Percentiles rank a stretch among this genome's conserved stretches.
These are phyloP conservation scores for Melastoma candidum DNA, from an alignment of 441 rosid species.

Conservation along the genomic window DNA sequence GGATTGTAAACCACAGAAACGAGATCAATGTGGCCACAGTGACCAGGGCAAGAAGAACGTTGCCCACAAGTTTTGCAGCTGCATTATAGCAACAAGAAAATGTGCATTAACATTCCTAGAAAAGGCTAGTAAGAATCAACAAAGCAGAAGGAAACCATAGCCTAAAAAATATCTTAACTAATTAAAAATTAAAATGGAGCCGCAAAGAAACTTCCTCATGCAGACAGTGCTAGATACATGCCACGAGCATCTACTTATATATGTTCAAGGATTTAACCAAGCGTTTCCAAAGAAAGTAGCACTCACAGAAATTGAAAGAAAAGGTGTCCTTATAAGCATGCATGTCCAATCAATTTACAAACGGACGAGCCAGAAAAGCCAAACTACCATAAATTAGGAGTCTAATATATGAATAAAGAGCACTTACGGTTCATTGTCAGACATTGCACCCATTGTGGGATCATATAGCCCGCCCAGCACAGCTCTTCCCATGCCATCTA, in stretches of 20 bases:
- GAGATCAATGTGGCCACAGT: conserved; percentile 87
- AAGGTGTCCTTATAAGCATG: no score
- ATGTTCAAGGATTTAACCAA: no score
- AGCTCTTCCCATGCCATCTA: conserved; percentile 18
- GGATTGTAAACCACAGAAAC: conserved; percentile 74
- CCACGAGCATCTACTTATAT: no score
- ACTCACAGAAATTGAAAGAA: no score
- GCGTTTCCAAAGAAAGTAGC: no score
- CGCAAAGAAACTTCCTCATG: no score
- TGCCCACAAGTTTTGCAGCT: conserved; percentile 78
- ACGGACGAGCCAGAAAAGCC: neutral
- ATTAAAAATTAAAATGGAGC: no score
- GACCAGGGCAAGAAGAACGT: conserved; percentile 74
- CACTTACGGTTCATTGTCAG: conserved; percentile 15
- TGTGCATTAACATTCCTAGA: neutral
- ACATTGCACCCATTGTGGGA: conserved; percentile 19
- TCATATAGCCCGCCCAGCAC: conserved; percentile 21
- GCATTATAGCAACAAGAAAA: conserved; percentile 20
- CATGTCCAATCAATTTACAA: no score
- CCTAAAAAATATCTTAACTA: no score
- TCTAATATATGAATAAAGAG: neutral
- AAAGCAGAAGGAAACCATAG: no score
- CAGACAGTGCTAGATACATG: no score
- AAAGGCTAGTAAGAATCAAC: neutral
- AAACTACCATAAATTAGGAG: no score